Evolutionary conservation across 768 basidiomycete species (phyloP).

Genomic region (Boletus reticuloceps): DNA sequence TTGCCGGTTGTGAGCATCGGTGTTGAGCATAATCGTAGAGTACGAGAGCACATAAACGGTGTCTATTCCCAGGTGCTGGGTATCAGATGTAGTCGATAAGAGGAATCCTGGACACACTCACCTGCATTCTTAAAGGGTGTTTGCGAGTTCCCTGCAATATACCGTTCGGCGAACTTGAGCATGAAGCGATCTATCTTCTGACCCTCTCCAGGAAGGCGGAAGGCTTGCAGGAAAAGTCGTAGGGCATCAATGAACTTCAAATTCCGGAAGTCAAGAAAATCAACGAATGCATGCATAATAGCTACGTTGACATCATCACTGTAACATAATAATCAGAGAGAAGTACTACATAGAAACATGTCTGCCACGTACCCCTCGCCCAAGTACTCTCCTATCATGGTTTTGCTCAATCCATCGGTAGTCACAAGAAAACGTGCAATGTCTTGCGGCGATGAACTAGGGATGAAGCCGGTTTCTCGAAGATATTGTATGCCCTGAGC

Average conservation of each 20-base stretch:
- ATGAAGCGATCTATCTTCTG: slow-evolving; percentile 99
- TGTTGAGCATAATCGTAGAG: slow-evolving; percentile 94
- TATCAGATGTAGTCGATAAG: slow-evolving; percentile 6
- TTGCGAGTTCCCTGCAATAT: slow-evolving; percentile 83
- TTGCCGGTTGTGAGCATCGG: slow-evolving; percentile 94
- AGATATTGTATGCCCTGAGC: slow-evolving; percentile 85
- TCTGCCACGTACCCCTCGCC: slow-evolving; percentile 80
- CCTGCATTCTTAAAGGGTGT: slow-evolving; percentile 94
- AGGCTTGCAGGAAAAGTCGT: slow-evolving; percentile 87
- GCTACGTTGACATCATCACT: slow-evolving; percentile 90
- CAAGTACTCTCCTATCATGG: slow-evolving; percentile 96
- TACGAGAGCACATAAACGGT: slow-evolving; percentile 94
- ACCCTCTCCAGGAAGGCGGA: slow-evolving; percentile 94
- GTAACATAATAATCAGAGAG: slow-evolving; percentile 8
- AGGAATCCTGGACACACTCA: slow-evolving; percentile 34
- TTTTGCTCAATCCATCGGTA: slow-evolving; percentile 92
- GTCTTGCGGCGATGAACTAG: slow-evolving; percentile 64
- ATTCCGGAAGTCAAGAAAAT: slow-evolving; percentile 82
- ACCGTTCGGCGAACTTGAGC: slow-evolving; percentile 98
- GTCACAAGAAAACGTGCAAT: slow-evolving; percentile 82
- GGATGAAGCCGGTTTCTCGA: slow-evolving; percentile 84
- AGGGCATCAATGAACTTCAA: slow-evolving; percentile 86
- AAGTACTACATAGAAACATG: background rate
- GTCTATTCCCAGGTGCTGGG: slow-evolving; percentile 44
- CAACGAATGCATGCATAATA: slow-evolving; percentile 97